These are phyloP conservation scores for Candida labiduridarum DNA, from an alignment of 1,139 yeast species.

Conservation along the genomic window DNA sequence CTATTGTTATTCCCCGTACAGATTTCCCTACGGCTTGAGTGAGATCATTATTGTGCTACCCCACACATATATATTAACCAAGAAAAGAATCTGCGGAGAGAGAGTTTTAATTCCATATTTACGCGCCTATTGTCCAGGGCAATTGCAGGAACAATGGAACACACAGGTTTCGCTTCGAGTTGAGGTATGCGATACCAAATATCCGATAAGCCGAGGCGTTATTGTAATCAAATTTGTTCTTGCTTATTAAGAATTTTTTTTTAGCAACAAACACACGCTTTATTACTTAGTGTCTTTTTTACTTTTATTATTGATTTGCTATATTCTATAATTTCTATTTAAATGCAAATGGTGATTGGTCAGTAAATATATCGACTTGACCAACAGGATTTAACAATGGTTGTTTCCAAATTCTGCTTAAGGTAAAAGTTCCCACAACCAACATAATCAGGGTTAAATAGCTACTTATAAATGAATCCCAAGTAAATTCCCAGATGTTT, in stretches of 20 bases:
- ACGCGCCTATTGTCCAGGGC: too few species aligned
- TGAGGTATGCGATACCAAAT: neutral
- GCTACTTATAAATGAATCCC: constrained; percentile 17
- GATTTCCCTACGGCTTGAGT: too few species aligned
- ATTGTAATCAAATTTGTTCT: too few species aligned
- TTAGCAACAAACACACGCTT: too few species aligned
- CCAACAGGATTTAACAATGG: constrained; percentile 15
- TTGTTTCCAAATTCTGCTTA: constrained; percentile 14
- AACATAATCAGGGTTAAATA: constrained; percentile 17
- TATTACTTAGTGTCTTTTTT: neutral
- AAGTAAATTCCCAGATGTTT: constrained; percentile 15
- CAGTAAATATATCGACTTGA: constrained; percentile 12
- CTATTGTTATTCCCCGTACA: too few species aligned
- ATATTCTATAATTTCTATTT: constrained; percentile 2
- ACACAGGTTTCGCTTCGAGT: neutral
- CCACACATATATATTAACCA: too few species aligned
- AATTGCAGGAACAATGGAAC: neutral
- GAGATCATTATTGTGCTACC: too few species aligned
- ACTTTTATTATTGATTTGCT: neutral
- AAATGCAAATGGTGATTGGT: constrained; percentile 15
- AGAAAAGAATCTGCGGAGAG: neutral
- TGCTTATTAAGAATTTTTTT: too few species aligned
- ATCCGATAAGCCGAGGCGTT: too few species aligned
- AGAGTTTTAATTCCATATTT: neutral
- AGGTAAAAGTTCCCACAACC: constrained; percentile 6